Conservation (phyloP, 768 basidiomycete species). For the Mycena capillaripes region DNA sequence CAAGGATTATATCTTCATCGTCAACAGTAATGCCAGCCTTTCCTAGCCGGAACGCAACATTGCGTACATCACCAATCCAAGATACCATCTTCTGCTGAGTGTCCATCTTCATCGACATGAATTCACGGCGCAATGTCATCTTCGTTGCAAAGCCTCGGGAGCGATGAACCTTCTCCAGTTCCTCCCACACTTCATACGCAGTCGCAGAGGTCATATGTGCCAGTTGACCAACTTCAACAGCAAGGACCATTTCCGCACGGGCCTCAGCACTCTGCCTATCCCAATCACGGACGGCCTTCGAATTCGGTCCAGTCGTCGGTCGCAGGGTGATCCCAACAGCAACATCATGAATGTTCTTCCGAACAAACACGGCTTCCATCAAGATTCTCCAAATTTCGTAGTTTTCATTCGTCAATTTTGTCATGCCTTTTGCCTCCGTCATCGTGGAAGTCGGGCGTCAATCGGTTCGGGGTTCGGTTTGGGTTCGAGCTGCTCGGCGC, state of each 20-base stretch:
- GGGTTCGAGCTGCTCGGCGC: neutral
- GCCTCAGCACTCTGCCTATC: slow-evolving; percentile 35
- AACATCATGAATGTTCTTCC: slow-evolving; percentile 10
- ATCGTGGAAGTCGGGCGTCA: neutral
- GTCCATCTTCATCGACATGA: slow-evolving; percentile 38
- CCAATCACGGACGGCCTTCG: slow-evolving; percentile 13
- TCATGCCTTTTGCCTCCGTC: slow-evolving; percentile 13
- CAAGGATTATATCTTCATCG: slow-evolving; percentile 37
- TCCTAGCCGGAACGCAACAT: slow-evolving; percentile 34
- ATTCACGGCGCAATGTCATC: slow-evolving; percentile 34
- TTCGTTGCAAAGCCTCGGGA: slow-evolving; percentile 43
- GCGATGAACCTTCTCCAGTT: slow-evolving; percentile 39
- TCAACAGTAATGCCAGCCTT: slow-evolving; percentile 33
- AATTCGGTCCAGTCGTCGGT: slow-evolving; percentile 9
- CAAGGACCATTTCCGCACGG: slow-evolving; percentile 39
- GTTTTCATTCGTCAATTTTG: slow-evolving; percentile 15
- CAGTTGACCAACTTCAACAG: too few species aligned
- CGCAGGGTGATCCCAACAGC: neutral
- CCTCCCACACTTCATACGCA: slow-evolving; percentile 39
- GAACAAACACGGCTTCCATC: slow-evolving; percentile 15
- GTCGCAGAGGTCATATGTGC: neutral
- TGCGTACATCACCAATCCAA: slow-evolving; percentile 44
- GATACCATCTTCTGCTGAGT: slow-evolving; percentile 37
- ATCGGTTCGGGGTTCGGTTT: neutral
- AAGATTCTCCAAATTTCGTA: slow-evolving; percentile 20